Evolutionary conservation across 129 eudicot species (phyloP).

Genomic region (Logfia minima): DNA sequence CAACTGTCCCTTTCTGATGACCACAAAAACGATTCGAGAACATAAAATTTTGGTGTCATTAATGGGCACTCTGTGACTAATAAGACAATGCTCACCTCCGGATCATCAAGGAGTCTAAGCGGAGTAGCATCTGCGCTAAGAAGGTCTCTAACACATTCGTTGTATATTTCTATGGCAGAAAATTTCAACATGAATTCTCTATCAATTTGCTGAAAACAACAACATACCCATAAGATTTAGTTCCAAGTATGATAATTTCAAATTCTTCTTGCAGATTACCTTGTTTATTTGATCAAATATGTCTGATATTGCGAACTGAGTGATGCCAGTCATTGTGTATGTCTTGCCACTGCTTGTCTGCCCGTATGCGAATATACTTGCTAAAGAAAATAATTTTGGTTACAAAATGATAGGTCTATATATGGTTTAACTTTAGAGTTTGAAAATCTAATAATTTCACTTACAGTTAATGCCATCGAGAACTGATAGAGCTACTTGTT

Average conservation of each 20-base stretch:
- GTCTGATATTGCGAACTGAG: constrained; percentile 67
- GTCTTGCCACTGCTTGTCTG: constrained; percentile 99
- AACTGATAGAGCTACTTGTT: constrained; percentile 78
- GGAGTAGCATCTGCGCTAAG: constrained; percentile 63
- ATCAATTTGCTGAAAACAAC: constrained; percentile 51
- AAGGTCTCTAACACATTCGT: constrained; percentile 90
- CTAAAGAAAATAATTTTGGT: constrained; percentile 45
- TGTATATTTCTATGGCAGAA: constrained; percentile 95
- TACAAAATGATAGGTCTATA: constrained; percentile 6
- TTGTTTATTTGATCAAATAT: constrained; percentile 56
- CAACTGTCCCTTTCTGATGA: constrained; percentile 84
- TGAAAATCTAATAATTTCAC: constrained; percentile 12
- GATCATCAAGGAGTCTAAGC: constrained; percentile 94
- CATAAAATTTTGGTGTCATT: background rate
- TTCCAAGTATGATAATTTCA: background rate
- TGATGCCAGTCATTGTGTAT: constrained; percentile 90
- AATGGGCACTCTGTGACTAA: background rate
- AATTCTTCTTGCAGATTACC: constrained; percentile 32
- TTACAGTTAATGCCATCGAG: constrained; percentile 79
- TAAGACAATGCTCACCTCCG: constrained; percentile 55
- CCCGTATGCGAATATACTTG: constrained; percentile 94
- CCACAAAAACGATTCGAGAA: constrained; percentile 1
- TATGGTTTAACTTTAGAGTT: background rate
- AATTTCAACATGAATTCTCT: constrained; percentile 76
- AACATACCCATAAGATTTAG: background rate